phyloP scores from a whole-genome alignment of 495 filamentous ascomycete genomes.

The Penicillium salamii region DNA sequence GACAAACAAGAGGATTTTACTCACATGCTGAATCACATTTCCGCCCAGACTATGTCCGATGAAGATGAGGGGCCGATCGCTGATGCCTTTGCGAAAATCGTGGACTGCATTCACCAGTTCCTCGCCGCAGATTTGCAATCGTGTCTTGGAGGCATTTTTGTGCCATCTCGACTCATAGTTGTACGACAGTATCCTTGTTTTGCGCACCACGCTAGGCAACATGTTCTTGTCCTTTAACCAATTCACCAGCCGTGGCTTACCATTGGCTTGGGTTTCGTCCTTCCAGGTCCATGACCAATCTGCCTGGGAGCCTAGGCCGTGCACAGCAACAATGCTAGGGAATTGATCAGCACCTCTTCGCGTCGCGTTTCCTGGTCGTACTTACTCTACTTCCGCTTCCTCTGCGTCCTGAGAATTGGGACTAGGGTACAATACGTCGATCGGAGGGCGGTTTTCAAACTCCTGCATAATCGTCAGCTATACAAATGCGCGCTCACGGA shows the following conservation, averaged over 20 bases:
- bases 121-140: neutral
- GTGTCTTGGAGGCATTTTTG: neutral
- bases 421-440: neutral
- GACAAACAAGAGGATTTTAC: too few species aligned
- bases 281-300: constrained; percentile 7
- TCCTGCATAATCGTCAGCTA: neutral
- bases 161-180: constrained; percentile 5
- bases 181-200: neutral
- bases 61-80: neutral
- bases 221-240: constrained; percentile 2
- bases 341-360: neutral
- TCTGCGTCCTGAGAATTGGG: neutral
- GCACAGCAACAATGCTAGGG: neutral
- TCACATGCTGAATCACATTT: constrained; percentile 4
- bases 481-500: neutral
- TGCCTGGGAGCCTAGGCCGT: constrained; percentile 2
- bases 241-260: constrained; percentile 1
- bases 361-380: neutral
- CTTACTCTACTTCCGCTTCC: neutral
- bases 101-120: neutral
- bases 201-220: neutral
- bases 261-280: neutral
- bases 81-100: neutral
- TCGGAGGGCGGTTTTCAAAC: neutral
- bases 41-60: constrained; percentile 3